Conservation (phyloP, 305 asterid species). For the Fraxinus velutina region DNA sequence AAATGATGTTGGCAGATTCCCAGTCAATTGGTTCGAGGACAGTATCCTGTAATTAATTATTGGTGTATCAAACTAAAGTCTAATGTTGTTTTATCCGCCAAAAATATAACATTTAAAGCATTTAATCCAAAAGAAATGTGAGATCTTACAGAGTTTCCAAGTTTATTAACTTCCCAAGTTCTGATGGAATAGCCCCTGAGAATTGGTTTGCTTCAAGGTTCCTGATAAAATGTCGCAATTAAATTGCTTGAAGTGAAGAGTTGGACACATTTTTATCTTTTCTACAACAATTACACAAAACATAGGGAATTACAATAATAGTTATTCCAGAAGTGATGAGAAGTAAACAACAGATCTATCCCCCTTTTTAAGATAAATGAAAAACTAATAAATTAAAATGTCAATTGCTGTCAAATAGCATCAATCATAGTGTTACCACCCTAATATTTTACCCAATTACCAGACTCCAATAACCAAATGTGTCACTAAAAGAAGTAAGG, state of each 20-base stretch:
- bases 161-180: constrained; percentile 55
- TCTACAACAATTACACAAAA: not conserved
- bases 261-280: not conserved
- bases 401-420: not conserved
- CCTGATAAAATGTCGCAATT: constrained; percentile 42
- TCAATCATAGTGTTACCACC: not conserved
- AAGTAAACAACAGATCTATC: not conserved
- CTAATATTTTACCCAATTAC: not conserved
- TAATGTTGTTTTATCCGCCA: constrained; percentile 9
- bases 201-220: constrained; percentile 80
- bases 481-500: constrained; percentile 12
- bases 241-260: not conserved
- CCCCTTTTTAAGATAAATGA: not conserved
- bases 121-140: constrained; percentile 10
- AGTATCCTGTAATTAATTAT: constrained; percentile 54
- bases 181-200: constrained; percentile 70
- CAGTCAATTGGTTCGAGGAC: constrained; percentile 70
- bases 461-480: constrained; percentile 9
- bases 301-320: not conserved
- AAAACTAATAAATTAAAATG: not conserved
- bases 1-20: constrained; percentile 61
- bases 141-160: constrained; percentile 66
- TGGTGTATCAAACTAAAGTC: constrained; percentile 13
- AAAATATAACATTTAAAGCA: constrained; percentile 3
- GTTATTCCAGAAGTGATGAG: not conserved